These are phyloP conservation scores for Ceratocystis alfenasii DNA, from an alignment of 2,329 filamentous ascomycete species.

Conservation along the genomic window DNA sequence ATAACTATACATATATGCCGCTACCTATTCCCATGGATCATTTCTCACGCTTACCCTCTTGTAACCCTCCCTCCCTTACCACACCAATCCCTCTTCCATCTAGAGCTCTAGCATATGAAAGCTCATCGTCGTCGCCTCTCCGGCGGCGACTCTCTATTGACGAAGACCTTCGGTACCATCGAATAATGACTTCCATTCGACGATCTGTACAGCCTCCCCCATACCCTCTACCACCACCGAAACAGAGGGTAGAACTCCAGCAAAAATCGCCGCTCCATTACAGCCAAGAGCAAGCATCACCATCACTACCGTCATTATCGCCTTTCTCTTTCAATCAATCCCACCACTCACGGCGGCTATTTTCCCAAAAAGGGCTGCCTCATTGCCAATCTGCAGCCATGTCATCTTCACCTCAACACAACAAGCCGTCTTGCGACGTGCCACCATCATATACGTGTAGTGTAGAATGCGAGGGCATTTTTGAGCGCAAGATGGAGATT, in stretches of 20 bases:
- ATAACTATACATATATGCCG: conserved; percentile 15
- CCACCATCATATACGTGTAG: conserved; percentile 47
- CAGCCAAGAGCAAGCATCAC: conserved; percentile 18
- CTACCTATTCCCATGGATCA: conserved; percentile 16
- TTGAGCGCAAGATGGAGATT: conserved; percentile 54
- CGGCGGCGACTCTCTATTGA: conserved; percentile 43
- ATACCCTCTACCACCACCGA: conserved; percentile 27
- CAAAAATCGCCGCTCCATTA: neutral
- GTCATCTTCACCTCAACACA: conserved; percentile 21
- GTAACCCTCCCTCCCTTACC: neutral
- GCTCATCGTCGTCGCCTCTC: conserved; percentile 27
- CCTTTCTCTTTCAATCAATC: conserved; percentile 6
- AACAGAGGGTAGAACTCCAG: neutral
- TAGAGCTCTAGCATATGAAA: conserved; percentile 9
- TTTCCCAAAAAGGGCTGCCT: neutral
- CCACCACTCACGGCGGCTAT: conserved; percentile 19
- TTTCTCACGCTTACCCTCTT: neutral
- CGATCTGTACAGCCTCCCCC: conserved; percentile 39
- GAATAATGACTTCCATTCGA: conserved; percentile 37
- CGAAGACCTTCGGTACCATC: conserved; percentile 43
- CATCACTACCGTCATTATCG: neutral
- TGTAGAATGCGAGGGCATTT: conserved; percentile 45
- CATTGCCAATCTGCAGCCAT: conserved; percentile 3
- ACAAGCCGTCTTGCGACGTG: conserved; percentile 33
- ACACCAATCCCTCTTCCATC: neutral